A percentile compares a stretch with the other conserved stretches of the same genome.
These are phyloP conservation scores for Trichosporon asahii DNA, from an alignment of 1,284 basidiomycete species.

Conservation along the genomic window DNA sequence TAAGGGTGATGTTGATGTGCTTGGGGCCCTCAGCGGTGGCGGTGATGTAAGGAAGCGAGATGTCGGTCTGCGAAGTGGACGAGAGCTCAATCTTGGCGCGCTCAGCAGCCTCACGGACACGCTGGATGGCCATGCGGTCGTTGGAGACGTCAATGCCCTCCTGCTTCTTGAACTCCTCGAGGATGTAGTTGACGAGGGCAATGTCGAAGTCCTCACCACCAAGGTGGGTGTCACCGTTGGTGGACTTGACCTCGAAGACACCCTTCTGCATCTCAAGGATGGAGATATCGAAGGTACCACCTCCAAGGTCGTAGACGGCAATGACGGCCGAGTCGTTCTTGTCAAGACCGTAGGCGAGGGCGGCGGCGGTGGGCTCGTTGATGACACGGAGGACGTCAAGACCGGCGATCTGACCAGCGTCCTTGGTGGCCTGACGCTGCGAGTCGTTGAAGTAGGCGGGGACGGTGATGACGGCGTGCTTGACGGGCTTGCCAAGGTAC, in stretches of 20 bases:
- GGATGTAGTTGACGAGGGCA: conserved; percentile 78
- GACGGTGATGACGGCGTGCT: conserved; percentile 96
- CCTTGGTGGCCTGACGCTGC: conserved; percentile 98
- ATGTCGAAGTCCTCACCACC: conserved; percentile 99
- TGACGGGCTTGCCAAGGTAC: conserved; percentile 88
- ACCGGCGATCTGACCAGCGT: conserved; percentile 96
- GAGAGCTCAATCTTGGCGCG: conserved; percentile 99
- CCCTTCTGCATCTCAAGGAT: conserved; percentile 99
- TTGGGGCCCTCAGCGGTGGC: conserved; percentile 90
- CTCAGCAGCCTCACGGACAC: conserved; percentile 97
- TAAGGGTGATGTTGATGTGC: conserved; percentile 90
- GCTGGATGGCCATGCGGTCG: conserved; percentile 97
- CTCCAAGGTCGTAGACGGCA: conserved; percentile 94
- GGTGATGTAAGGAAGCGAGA: conserved; percentile 96
- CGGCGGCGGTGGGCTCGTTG: conserved; percentile 97
- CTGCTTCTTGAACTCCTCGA: conserved; percentile 93
- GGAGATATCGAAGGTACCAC: conserved; percentile 96
- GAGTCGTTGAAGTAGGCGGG: conserved; percentile 99
- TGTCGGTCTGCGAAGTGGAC: conserved; percentile 87
- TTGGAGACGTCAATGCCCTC: conserved; percentile 72
- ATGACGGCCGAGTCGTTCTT: conserved; percentile 75
- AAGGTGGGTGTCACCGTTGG: conserved; percentile 97
- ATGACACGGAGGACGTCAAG: conserved; percentile 97
- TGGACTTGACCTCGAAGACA: conserved; percentile 99
- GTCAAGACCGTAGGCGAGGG: conserved; percentile 93